These are phyloP conservation scores for Penicillium maclennaniae DNA, from an alignment of 495 filamentous ascomycete species.

Conservation along the genomic window DNA sequence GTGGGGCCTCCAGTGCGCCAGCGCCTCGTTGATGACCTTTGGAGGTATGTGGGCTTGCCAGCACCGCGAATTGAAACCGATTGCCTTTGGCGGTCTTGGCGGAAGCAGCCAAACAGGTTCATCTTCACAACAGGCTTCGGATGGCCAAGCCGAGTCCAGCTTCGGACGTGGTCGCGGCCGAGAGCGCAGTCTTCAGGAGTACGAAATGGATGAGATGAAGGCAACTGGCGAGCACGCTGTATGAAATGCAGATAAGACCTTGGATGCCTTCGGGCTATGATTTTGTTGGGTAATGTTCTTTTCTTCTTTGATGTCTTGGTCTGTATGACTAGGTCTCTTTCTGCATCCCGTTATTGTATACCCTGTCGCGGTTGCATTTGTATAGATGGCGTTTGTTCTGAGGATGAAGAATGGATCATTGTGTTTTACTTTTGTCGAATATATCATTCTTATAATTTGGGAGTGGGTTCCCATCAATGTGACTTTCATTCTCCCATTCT, in stretches of 20 bases:
- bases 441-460: constrained; percentile 11
- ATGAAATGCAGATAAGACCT: constrained; percentile 15
- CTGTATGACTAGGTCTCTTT: neutral
- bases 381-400: constrained; percentile 39
- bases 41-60: constrained; percentile 87
- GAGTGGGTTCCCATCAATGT: neutral
- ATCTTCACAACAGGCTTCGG: constrained; percentile 21
- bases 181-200: constrained; percentile 51
- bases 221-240: constrained; percentile 38
- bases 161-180: constrained; percentile 37
- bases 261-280: constrained; percentile 4
- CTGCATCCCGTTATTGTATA: constrained; percentile 26
- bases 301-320: constrained; percentile 4
- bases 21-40: constrained; percentile 63
- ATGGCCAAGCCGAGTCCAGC: constrained; percentile 24
- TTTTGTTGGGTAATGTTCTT: constrained; percentile 4
- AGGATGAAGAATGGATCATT: constrained; percentile 14
- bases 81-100: constrained; percentile 71
- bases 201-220: constrained; percentile 76
- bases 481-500: neutral
- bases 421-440: constrained; percentile 19
- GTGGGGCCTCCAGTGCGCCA: constrained; percentile 77
- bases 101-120: constrained; percentile 20
- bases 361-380: constrained; percentile 35
- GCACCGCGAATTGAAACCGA: constrained; percentile 83